Evolutionary conservation across 2,329 filamentous ascomycete genomes (phyloP), one percentile per base, ranked within the genome.

Genomic region (Neurospora crassa): DNA sequence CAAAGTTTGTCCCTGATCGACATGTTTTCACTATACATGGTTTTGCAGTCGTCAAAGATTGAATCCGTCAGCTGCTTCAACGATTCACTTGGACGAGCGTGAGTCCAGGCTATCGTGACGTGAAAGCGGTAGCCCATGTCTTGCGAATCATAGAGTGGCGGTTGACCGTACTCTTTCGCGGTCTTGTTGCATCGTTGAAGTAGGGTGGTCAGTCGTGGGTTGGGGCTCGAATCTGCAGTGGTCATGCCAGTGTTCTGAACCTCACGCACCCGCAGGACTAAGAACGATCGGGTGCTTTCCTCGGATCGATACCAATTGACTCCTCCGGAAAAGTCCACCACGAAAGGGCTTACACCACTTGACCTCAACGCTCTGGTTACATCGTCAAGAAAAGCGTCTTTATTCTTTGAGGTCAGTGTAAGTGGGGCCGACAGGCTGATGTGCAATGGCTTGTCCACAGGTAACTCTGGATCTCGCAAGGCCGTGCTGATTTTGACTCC

Each of bases 401-500:
- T 93, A 74, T 91, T 85, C n/a, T 89, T 85, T 0, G 92, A 94
- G 68, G 84, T 83, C 41, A 99, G 87, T 14, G 90, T 86, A 69
- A 98, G 83, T 0, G 96, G 91, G 6, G 93, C 87, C 8, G 96
- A 98, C 7, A 99, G 86, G 75, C 94, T 97, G 77, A 99, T 90
- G 80, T 99, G 96, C 67, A 99, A 85, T 3, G 95, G 95, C 68
- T 93, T 63, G 53, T 63, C 24, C 24, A 63, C 53, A 24, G 53
- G 53, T 63, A 63, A 34, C 2, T 63, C 53, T 1, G 53, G 24
- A 34, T 63, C 53, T 34, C 14, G 24, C 53, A 63, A 63, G 29
- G 53, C 29, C 5, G 53, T 11, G 53, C 5, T 29, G 14, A 63
- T 63, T 5, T 63, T 29, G 1, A 63, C 16, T 2, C 8, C 8